Evolutionary conservation across 2,329 filamentous ascomycete genomes (phyloP).

Genomic region (Rhinocladiella mackenziei): DNA sequence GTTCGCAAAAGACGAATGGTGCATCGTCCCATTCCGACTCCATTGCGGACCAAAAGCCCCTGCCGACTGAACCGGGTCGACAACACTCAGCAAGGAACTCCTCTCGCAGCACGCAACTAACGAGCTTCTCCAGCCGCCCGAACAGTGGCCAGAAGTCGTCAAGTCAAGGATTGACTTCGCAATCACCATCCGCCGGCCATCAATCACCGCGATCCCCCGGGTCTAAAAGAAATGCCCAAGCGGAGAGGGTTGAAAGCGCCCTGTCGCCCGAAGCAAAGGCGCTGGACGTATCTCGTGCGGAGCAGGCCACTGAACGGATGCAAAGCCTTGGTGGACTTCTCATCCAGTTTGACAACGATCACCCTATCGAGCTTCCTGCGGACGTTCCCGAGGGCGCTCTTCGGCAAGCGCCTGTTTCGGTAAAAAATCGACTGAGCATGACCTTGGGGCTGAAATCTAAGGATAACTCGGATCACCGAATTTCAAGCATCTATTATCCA

Average conservation of each 20-base stretch:
- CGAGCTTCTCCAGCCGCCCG: slow-evolving; percentile 15
- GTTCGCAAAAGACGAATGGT: slow-evolving; percentile 11
- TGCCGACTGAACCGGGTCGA: slow-evolving; percentile 19
- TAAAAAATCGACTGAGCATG: slow-evolving; percentile 27
- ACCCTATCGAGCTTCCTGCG: slow-evolving; percentile 27
- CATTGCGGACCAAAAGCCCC: slow-evolving; percentile 14
- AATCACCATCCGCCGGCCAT: slow-evolving; percentile 8
- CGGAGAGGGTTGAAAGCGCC: slow-evolving; percentile 1
- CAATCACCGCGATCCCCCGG: slow-evolving; percentile 11
- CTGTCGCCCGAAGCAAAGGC: slow-evolving; percentile 5
- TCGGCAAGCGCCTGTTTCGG: slow-evolving; percentile 26
- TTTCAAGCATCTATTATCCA: slow-evolving; percentile 27
- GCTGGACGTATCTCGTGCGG: not conserved
- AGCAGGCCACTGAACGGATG: slow-evolving; percentile 2
- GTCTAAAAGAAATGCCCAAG: slow-evolving; percentile 2
- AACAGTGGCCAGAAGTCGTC: slow-evolving; percentile 19
- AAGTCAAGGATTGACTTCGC: slow-evolving; percentile 13
- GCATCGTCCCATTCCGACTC: slow-evolving; percentile 11
- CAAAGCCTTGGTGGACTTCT: slow-evolving; percentile 8
- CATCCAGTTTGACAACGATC: slow-evolving; percentile 8
- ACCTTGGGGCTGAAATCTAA: slow-evolving; percentile 22
- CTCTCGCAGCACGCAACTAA: slow-evolving; percentile 20
- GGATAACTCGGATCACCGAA: slow-evolving; percentile 20
- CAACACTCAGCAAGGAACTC: slow-evolving; percentile 14
- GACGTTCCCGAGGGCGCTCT: slow-evolving; percentile 27